These are phyloP conservation scores for Saccharomycopsis capsularis DNA, from an alignment of 805 yeast genomes.

Conservation along the genomic window DNA sequence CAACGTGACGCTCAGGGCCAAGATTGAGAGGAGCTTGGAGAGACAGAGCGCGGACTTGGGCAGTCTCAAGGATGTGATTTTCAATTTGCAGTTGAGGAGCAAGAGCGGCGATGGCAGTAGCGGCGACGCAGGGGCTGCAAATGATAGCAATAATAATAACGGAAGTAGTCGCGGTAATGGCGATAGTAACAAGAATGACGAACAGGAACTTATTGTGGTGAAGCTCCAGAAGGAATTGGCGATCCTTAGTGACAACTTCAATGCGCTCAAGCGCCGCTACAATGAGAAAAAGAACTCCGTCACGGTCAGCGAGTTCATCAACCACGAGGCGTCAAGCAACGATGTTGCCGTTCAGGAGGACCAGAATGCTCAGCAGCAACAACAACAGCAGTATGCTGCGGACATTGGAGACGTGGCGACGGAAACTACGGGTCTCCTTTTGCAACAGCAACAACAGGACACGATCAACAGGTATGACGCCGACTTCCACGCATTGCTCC, in stretches of 20 bases:
- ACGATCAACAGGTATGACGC: slow-evolving; percentile 42
- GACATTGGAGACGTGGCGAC: slow-evolving; percentile 19
- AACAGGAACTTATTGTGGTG: slow-evolving; percentile 15
- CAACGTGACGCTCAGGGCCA: slow-evolving; percentile 30
- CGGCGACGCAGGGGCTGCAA: too few species aligned
- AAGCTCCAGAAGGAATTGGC: slow-evolving; percentile 52
- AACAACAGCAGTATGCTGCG: slow-evolving; percentile 15
- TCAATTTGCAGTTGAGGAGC: slow-evolving; percentile 9
- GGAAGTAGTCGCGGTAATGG: slow-evolving; percentile 8
- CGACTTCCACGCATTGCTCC: slow-evolving; percentile 55
- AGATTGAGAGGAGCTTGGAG: slow-evolving; percentile 26
- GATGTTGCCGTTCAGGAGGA: slow-evolving; percentile 5
- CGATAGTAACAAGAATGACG: slow-evolving; percentile 18
- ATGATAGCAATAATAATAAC: too few species aligned
- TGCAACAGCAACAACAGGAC: slow-evolving; percentile 29
- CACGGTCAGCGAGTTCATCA: slow-evolving; percentile 28
- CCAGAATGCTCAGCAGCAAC: slow-evolving; percentile 1
- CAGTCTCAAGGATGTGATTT: slow-evolving; percentile 24
- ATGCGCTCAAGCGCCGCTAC: slow-evolving; percentile 37
- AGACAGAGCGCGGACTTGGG: slow-evolving; percentile 23
- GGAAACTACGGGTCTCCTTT: slow-evolving; percentile 38
- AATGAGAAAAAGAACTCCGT: slow-evolving; percentile 41
- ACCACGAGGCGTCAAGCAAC: slow-evolving; percentile 23
- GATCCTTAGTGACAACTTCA: slow-evolving; percentile 42
- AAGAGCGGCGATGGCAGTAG: slow-evolving; percentile 22